A percentile compares a stretch with the other conserved stretches of the same genome.
Conservation (phyloP, 2,329 filamentous ascomycete species). For the Ambrosiella cleistominuta region DNA sequence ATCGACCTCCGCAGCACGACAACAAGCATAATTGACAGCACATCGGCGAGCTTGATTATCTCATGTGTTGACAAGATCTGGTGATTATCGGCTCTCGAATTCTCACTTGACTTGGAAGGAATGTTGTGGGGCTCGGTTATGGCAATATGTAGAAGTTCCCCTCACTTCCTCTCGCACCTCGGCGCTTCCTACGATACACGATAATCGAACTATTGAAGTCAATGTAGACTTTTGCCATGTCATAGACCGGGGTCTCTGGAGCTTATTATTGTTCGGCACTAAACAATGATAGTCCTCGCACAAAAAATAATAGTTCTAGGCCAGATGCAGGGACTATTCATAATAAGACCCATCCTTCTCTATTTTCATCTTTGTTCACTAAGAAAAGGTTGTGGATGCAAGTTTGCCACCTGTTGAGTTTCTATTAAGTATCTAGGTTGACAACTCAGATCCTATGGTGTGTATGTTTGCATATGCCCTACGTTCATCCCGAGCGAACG, state of each 20-base stretch:
- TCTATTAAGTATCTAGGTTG: not conserved
- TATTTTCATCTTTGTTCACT: no score
- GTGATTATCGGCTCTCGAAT: not conserved
- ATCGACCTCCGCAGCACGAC: not conserved
- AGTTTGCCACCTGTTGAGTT: not conserved
- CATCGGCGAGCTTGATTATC: not conserved
- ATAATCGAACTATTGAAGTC: not conserved
- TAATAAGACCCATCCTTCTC: not conserved
- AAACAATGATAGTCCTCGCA: not conserved
- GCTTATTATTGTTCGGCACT: not conserved
- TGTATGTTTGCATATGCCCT: not conserved
- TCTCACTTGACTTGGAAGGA: not conserved
- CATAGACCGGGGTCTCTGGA: not conserved
- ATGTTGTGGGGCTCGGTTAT: not conserved
- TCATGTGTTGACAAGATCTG: not conserved
- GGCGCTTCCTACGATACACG: not conserved
- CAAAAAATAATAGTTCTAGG: not conserved
- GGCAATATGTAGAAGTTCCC: not conserved
- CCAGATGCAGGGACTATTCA: not conserved
- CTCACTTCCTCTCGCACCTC: not conserved
- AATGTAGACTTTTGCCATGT: not conserved
- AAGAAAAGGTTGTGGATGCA: not conserved
- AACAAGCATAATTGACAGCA: no score
- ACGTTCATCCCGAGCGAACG: not conserved
- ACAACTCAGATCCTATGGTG: not conserved